Evolutionary conservation across 306 rosid species (phyloP), one percentile per base, ranked within the genome.

Genomic region (Potentilla sterilis): DNA sequence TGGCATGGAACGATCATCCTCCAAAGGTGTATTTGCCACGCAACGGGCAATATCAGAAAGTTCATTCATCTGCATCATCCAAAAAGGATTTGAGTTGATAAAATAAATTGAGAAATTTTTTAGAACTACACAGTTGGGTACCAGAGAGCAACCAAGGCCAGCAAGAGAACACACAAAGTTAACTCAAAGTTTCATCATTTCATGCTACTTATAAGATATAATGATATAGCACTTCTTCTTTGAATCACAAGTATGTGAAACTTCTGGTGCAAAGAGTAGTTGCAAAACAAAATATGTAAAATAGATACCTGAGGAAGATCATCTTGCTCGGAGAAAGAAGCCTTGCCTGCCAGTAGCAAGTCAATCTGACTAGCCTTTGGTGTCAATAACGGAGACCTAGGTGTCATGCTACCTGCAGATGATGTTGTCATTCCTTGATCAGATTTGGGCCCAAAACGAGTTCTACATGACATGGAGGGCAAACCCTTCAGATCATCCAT

Each of bases 341-440:
- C 90, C 87, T 95, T 95, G 85, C 99, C 99, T 0, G 92, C 91
- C 81, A 95, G 85, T 69, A 95, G 92, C 84, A 95, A 82, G 76
- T 95, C 99, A 84, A 95, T 89, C 80, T 89, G 97, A 85, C 97
- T 95, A 58, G 91, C 88, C 86, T 95, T 90, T 64, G 99, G 99
- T 51, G 99, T 95, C 88, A 92, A 81, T 78, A 95, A 74, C 8
- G 99, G 99, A 86, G 99, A 95, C 79, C 99, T 90, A 63, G 99
- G 99, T 75, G 99, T 95, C 93, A 95, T 89, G 90, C 99, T 95
- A 79, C 97, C 99, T 12, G 96, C 99, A 63, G 99, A 95, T 77
- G 99, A 92, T 48, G 97, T 90, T 35, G 99, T 87, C 97, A 95
- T 92, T 79, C 99, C 99, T 73, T 92, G 99, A 82, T 95, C 99